Base-by-base conservation (phyloP, 768 basidiomycete species). In the Mycena metata region DNA sequence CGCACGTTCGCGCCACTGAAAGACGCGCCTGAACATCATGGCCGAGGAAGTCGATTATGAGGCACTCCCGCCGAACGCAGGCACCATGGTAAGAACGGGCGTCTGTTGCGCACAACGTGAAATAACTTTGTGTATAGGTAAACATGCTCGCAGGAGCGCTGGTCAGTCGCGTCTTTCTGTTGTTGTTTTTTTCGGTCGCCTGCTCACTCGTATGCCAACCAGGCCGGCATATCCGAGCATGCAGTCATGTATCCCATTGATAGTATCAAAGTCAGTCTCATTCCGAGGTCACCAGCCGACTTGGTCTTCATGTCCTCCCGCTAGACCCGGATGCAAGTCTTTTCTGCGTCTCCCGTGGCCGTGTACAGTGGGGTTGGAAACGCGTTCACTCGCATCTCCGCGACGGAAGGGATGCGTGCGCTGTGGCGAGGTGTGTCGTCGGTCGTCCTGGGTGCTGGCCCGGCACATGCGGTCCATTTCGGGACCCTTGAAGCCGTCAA, bases 181-280 rank as follows among this genome's bases (percentile, higher is more conserved):
- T n/a, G n/a, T 17, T 63, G 60, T 35, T 69, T 55, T 47, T 46
- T 66, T 36, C n/a, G 19, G 16, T 50, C 33, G 19, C 60, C 60
- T 64, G 61, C 39, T 43, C 41, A 66, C 51, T 59, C 43, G 52
- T 50, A 67, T 63, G 39, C 15, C 39, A 39, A 39, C 39, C 78
- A 97, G 96, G 98, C 98, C 74, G 98, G 98, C 68, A 99, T 99
- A 74, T 96, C 96, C 60, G 98, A 99, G 79, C 98, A 99, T 82
- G 94, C 96, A 35, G 96, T 98, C 78, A 99, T 99, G 93, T 99
- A 94, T 78, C 98, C 98, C 7, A 84, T 99, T 70, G 98, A 99
- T 83, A 97, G 95, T 76, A 98, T 99, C 78, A 99, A 99, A 87
- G 98, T 94, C 65, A 67, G 91, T 81, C 12, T 51, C 13, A 90